These are phyloP conservation scores for Hordeum vulgare DNA, from an alignment of 176 grass and related monocot species.

Conservation along the genomic window DNA sequence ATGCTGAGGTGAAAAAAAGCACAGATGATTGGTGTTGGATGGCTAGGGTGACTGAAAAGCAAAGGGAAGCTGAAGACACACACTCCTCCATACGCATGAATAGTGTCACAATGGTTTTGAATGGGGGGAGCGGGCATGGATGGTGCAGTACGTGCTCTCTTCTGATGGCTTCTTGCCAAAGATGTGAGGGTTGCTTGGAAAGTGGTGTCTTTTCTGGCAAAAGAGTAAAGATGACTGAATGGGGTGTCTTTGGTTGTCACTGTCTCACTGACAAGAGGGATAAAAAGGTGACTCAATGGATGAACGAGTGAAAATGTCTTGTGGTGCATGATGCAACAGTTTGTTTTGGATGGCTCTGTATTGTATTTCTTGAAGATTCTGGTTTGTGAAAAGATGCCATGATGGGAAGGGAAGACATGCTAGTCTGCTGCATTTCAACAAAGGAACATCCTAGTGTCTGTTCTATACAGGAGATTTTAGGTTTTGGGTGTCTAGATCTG, in stretches of 20 bases:
- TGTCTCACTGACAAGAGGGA: not conserved
- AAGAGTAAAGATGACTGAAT: conserved; percentile 32
- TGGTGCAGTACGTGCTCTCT: not conserved
- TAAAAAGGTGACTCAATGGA: conserved; percentile 5
- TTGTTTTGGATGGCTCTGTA: conserved; percentile 8
- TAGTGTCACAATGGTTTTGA: conserved; percentile 11
- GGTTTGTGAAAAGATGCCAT: not conserved
- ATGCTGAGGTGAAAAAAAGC: not conserved
- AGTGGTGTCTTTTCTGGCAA: conserved; percentile 28
- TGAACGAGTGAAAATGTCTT: not conserved
- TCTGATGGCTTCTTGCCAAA: conserved; percentile 37
- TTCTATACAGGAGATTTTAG: not conserved
- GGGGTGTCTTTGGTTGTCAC: conserved; percentile 10
- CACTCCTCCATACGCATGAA: not conserved
- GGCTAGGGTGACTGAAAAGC: conserved; percentile 44
- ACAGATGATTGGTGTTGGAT: conserved; percentile 13
- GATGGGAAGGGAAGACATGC: not conserved
- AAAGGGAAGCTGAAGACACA: conserved; percentile 26
- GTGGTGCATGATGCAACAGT: conserved; percentile 15
- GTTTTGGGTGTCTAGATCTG: not conserved
- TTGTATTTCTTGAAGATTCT: conserved; percentile 26
- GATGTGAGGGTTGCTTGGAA: conserved; percentile 43
- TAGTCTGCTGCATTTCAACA: not conserved
- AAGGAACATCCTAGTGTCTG: not conserved
- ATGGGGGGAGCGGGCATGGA: not conserved